Evolutionary conservation across 352 stramenopile genomes (phyloP).

Genomic region (Pythium myriotylum): DNA sequence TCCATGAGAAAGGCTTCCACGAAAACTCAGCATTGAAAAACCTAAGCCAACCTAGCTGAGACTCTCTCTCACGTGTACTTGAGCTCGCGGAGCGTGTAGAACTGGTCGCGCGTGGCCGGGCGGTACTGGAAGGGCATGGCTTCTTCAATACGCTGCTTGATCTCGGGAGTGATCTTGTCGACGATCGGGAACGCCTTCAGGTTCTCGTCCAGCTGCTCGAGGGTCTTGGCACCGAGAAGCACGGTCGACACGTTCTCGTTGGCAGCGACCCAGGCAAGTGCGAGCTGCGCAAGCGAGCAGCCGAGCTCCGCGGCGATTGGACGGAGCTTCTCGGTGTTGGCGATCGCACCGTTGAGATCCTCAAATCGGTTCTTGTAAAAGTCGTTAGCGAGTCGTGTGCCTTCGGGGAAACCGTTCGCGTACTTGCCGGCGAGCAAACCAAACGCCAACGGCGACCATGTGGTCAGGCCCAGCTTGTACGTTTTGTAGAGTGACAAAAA

Average conservation of each 20-base stretch:
- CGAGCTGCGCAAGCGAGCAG: constrained; percentile 1
- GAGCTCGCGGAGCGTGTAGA: background rate
- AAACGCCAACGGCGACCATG: constrained; percentile 25
- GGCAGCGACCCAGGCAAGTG: background rate
- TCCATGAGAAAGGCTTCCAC: too few species aligned
- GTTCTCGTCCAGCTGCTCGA: constrained; percentile 2
- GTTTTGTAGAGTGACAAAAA: constrained; percentile 38
- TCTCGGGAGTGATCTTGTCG: background rate
- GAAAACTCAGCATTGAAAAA: too few species aligned
- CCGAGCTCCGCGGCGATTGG: background rate
- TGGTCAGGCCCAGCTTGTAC: constrained; percentile 41
- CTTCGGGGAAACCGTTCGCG: background rate
- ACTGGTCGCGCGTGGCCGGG: background rate
- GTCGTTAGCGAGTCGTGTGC: background rate
- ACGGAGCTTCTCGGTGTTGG: background rate
- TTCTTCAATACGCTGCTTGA: background rate
- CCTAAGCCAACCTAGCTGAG: background rate
- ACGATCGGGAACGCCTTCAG: background rate
- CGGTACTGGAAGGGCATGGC: constrained; percentile 1
- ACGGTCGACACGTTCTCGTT: constrained; percentile 2
- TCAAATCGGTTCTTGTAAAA: constrained; percentile 1
- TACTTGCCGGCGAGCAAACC: constrained; percentile 16
- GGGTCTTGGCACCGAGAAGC: background rate
- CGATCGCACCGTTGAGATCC: background rate
- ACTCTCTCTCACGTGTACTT: background rate